Evolutionary conservation across 2,329 filamentous ascomycete species (phyloP).

Genomic region (Nannizzia gypsea): DNA sequence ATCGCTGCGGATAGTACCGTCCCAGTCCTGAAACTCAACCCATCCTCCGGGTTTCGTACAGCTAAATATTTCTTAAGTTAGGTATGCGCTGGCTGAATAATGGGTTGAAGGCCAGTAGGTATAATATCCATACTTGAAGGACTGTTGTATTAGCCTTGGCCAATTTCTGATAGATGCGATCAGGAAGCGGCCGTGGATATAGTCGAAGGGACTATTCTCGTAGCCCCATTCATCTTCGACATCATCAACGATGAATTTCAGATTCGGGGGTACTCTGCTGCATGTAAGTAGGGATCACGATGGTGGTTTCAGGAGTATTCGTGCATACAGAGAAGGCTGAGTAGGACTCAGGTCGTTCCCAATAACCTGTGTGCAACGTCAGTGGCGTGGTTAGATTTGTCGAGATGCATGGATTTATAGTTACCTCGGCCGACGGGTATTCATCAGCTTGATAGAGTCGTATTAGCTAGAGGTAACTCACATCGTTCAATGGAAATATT

Average conservation of each 20-base stretch:
- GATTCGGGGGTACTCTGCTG: conserved; percentile 41
- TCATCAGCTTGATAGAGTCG: conserved; percentile 16
- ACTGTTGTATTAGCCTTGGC: conserved; percentile 28
- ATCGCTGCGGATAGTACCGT: conserved; percentile 19
- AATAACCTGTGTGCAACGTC: conserved; percentile 12
- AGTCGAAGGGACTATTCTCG: conserved; percentile 46
- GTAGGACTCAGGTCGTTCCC: conserved; percentile 22
- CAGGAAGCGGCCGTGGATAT: conserved; percentile 48
- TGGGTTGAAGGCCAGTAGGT: neutral
- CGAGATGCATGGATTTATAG: neutral
- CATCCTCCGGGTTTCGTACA: conserved; percentile 31
- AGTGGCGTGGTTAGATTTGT: too few relatives aligned
- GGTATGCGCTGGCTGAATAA: neutral
- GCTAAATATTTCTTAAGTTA: conserved; percentile 2
- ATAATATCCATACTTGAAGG: neutral
- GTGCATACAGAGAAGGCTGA: conserved; percentile 10
- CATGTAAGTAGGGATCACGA: neutral
- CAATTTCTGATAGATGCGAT: conserved; percentile 47
- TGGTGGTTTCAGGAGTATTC: conserved; percentile 13
- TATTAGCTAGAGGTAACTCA: neutral
- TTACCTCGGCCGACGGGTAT: conserved; percentile 16
- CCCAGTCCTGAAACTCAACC: conserved; percentile 31
- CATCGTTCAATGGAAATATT: neutral
- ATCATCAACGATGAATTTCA: conserved; percentile 47
- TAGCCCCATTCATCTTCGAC: conserved; percentile 47